Evolutionary conservation across 106 monocot species (phyloP).

Genomic region (Dendrobium chrysotoxum): DNA sequence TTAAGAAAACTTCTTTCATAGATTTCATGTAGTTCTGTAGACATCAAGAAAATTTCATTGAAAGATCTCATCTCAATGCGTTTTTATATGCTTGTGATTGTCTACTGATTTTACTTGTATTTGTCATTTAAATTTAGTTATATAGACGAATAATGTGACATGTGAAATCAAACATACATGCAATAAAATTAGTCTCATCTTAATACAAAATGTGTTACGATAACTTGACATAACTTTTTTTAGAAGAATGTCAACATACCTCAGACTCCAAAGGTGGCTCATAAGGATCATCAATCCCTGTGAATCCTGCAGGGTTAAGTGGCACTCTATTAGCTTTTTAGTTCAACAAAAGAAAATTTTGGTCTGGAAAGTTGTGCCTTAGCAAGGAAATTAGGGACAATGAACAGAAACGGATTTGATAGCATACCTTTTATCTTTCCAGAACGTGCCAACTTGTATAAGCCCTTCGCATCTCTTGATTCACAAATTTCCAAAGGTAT

Average conservation of each 20-base stretch:
- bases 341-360: background rate
- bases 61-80: too few species aligned
- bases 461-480: slow-evolving; percentile 79
- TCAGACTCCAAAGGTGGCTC: slow-evolving; percentile 38
- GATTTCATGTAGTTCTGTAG: too few species aligned
- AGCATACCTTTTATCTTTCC: slow-evolving; percentile 84
- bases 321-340: background rate
- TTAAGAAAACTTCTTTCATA: too few species aligned
- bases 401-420: background rate
- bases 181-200: too few species aligned
- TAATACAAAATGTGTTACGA: too few species aligned
- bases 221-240: too few species aligned
- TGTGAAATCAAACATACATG: background rate
- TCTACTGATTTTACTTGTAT: too few species aligned
- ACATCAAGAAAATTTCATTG: too few species aligned
- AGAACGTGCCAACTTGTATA: slow-evolving; percentile 82
- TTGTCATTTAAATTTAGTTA: background rate
- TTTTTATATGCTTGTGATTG: too few species aligned
- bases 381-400: background rate
- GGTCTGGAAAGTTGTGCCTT: background rate
- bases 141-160: too few species aligned
- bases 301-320: slow-evolving; percentile 53
- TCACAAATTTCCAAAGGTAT: slow-evolving; percentile 79
- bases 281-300: slow-evolving; percentile 94
- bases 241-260: background rate